Percentiles rank a stretch among this genome's conserved stretches.
These are phyloP conservation scores for Collybia sordida DNA, from an alignment of 768 basidiomycete species.

Conservation along the genomic window DNA sequence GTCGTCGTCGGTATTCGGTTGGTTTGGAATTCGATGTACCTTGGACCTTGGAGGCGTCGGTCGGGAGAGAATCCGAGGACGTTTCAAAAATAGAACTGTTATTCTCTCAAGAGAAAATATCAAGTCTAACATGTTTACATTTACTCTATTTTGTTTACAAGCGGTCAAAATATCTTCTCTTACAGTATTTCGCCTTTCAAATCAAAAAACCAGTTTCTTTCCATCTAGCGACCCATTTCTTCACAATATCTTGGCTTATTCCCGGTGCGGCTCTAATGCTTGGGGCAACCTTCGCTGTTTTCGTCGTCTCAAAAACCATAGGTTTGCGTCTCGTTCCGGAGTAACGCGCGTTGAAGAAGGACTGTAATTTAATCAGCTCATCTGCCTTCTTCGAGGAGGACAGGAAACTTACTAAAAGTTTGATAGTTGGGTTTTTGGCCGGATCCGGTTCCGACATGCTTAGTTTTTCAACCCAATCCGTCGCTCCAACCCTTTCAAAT, in stretches of 20 bases:
- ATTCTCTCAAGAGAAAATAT: no score
- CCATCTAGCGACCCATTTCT: slow-evolving; percentile 43
- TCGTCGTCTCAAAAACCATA: slow-evolving; percentile 32
- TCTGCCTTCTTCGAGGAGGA: background rate
- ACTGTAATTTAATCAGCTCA: slow-evolving; percentile 14
- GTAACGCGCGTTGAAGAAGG: slow-evolving; percentile 32
- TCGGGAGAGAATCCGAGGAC: no score
- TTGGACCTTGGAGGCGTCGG: no score
- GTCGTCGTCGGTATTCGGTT: no score
- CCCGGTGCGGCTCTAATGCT: slow-evolving; percentile 28
- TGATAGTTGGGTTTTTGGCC: slow-evolving; percentile 39
- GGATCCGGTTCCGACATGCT: slow-evolving; percentile 34
- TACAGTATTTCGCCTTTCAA: background rate
- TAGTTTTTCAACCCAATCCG: slow-evolving; percentile 26
- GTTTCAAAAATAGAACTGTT: no score
- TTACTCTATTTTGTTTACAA: no score
- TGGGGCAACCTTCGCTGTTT: slow-evolving; percentile 29
- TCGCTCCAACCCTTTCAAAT: slow-evolving; percentile 35
- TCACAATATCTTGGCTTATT: slow-evolving; percentile 31
- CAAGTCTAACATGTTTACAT: no score
- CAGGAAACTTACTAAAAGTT: slow-evolving; percentile 31
- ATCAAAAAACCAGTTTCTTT: slow-evolving; percentile 34
- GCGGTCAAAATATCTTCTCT: no score
- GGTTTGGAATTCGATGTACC: no score
- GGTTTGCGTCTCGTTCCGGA: slow-evolving; percentile 19